Evolutionary conservation across 257 asterid species (phyloP), one percentile per base, ranked within the genome.

Genomic region (Penstemon newberryi): DNA sequence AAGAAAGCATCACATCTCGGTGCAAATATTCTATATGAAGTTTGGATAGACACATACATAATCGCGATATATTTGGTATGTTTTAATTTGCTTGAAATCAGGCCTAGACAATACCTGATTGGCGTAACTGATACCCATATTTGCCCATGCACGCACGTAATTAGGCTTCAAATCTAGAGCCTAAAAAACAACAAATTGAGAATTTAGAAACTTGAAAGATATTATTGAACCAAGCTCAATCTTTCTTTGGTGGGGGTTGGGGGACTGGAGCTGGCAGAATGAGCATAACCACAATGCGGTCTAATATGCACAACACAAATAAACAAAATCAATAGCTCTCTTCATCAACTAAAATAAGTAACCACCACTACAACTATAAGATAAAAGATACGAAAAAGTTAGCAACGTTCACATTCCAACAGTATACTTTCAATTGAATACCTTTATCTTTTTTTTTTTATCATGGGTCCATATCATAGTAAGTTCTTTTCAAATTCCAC

Each of bases 121-220:
- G 65, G 98, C 99, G 47, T 94, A 94, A 83, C 99, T 91, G 84
- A 94, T 94, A 37, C 99, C 99, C 96, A 94, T 91, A 80, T 94
- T 94, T 49, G 99, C 99, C 99, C 99, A 94, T 41, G 99, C 99
- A 55, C 98, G 97, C 56, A 91, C 99, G 59, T 94, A 94, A 73
- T 91, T 94, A 18, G 96, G 99, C 82, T 94, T 94, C 56, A 94
- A 77, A 87, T 94, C 97, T 53, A 94, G 84, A 54, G 99, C 99
- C 99, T 94, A 91, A 63, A 73, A 63, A 60, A 64, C 64, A 63
- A 67, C 45, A 58, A 66, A 73, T 39, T 53, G 37, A 39, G 40
- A 56, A 70, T 53, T 56, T 54, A 52, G 47, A 36, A 56, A 52
- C 60, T 56, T 39, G 56, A 71, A 68, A 54, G 50, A 53, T 55